Percentiles rank a stretch among this genome's conserved stretches.
These are phyloP conservation scores for Nakazawaea holstii DNA, from an alignment of 805 yeast genomes.

Conservation along the genomic window DNA sequence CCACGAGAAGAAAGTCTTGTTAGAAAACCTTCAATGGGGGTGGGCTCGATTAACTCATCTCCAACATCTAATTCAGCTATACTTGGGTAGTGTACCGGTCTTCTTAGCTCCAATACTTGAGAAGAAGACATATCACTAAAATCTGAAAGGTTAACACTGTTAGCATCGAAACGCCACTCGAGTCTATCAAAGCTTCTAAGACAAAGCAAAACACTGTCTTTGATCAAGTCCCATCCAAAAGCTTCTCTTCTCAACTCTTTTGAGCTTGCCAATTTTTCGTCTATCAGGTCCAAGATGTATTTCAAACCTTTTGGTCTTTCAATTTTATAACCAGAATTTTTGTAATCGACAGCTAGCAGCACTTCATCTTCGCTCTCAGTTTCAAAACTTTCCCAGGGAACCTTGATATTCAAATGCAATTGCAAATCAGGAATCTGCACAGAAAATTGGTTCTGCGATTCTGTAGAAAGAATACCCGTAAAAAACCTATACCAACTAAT, in stretches of 20 bases:
- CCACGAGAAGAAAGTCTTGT: constrained; percentile 45
- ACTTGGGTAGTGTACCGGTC: constrained; percentile 33
- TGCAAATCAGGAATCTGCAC: constrained; percentile 42
- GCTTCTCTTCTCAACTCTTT: neutral
- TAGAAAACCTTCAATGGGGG: constrained; percentile 79
- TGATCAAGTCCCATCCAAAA: constrained; percentile 21
- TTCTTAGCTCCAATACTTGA: constrained; percentile 59
- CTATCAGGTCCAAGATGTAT: constrained; percentile 32
- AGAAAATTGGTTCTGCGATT: constrained; percentile 22
- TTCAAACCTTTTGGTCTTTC: constrained; percentile 26
- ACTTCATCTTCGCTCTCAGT: constrained; percentile 2
- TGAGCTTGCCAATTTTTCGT: constrained; percentile 23
- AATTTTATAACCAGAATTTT: constrained; percentile 19
- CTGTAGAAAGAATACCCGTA: constrained; percentile 36
- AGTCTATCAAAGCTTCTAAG: constrained; percentile 70
- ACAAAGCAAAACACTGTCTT: constrained; percentile 40
- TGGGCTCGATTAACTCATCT: constrained; percentile 45
- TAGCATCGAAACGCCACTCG: constrained; percentile 57
- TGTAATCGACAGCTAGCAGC: neutral
- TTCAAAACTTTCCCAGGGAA: constrained; percentile 32
- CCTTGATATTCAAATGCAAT: constrained; percentile 34
- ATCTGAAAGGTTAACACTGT: constrained; percentile 35
- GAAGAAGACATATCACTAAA: constrained; percentile 37
- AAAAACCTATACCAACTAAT: constrained; percentile 62
- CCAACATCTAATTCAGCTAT: constrained; percentile 17